Base-by-base conservation (phyloP, 2,329 filamentous ascomycete species). In the Zymoseptoria crescenta region DNA sequence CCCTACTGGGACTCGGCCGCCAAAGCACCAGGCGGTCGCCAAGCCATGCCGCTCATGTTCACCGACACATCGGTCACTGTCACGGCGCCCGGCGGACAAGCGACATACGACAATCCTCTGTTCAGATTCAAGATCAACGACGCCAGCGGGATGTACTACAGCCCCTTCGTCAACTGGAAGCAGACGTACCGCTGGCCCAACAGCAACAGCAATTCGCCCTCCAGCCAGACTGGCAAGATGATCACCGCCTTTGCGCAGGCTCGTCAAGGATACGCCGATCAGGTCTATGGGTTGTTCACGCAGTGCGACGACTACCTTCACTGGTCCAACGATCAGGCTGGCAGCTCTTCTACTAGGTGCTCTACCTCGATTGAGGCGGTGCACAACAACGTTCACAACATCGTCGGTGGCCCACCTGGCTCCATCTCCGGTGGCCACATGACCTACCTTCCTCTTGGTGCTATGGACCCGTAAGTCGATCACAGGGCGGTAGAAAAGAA, bases 1-100 rank as follows among this genome's bases (percentile, higher is more conserved):
- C 68, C 68, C 16, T 70, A 65, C 63, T 70, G 67, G 65, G 68
- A 70, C 54, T 70, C 68, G 64, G 63, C 64, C 24, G 63, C 64
- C 5, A 58, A 62, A 21, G 55, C 62, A 41, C 58, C 60, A 3
- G 48, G 56, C 9, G 58, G 59, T 28, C 55, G 56, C 8, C 59
- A 56, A 9, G 41, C 51, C 24, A 48, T 69, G 2, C 67, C 67
- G n/a, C 51, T 58, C 10, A 61, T 66, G 28, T 56, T 70, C 20
- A 65, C 63, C 49, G 62, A 63, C 54, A 52, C 55, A 45, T 45
- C 49, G 13, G 65, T 68, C 51, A 66, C 61, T 6, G 64, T 70
- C 48, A 62, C 62, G 48, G 60, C 57, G 16, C 68, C 67, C n/a
- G 59, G 58, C 6, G 62, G 61, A 7, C 58, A 54, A 57, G 62